Conservation (phyloP, 1,284 basidiomycete species). For the Trametes sp. region DNA sequence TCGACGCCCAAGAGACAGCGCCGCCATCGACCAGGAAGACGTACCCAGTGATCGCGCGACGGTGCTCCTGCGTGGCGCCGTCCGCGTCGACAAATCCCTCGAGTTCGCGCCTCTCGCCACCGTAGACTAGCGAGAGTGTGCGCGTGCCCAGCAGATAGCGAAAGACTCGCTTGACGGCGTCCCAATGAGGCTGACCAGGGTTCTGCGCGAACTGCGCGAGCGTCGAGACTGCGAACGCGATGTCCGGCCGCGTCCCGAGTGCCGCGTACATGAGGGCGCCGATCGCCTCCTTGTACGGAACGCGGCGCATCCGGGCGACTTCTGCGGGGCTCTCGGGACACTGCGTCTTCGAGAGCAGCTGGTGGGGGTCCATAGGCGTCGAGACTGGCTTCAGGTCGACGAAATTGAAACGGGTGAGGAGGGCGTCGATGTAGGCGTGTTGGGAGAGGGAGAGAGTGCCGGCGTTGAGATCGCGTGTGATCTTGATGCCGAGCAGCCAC, state of each 20-base stretch:
- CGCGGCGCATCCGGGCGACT: neutral
- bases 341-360: constrained; percentile 23
- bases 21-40: constrained; percentile 37
- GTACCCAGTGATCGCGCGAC: constrained; percentile 41
- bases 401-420: constrained; percentile 38
- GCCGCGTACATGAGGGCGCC: constrained; percentile 50
- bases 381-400: constrained; percentile 32
- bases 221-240: neutral
- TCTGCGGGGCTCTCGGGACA: constrained; percentile 18
- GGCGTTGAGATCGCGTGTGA: constrained; percentile 36
- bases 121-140: constrained; percentile 8
- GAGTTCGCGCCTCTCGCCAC: neutral
- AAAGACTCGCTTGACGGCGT: constrained; percentile 30
- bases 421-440: constrained; percentile 32
- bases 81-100: constrained; percentile 17
- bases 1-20: constrained; percentile 43
- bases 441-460: constrained; percentile 39
- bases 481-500: constrained; percentile 45
- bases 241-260: neutral
- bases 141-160: constrained; percentile 25
- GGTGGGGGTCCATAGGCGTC: constrained; percentile 2
- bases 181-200: constrained; percentile 30
- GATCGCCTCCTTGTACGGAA: constrained; percentile 40
- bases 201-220: constrained; percentile 8
- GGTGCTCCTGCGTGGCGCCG: constrained; percentile 31